Evolutionary conservation across 2,329 filamentous ascomycete species (phyloP), one percentile per base, ranked within the genome.

Genomic region (Fonsecaea monophora): DNA sequence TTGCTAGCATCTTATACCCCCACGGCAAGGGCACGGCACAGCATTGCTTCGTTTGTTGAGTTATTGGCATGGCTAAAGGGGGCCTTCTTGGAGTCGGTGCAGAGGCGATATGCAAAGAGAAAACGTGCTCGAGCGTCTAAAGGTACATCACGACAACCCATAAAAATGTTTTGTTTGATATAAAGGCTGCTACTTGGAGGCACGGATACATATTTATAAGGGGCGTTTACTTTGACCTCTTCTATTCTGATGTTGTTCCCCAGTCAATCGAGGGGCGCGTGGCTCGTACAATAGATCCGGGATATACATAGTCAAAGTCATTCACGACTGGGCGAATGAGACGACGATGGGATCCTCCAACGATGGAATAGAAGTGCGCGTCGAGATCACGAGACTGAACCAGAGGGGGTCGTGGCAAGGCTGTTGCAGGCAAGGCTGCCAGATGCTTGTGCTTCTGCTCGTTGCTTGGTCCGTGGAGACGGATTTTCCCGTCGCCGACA

Each of bases 1-100:
- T 67, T 67, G 62, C 60, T 68, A 69, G 60, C 56, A 69, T 62
- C 59, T 64, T 65, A 67, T 67, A 67, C 61, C 67, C 67, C 61
- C 15, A 18, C 15, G 57, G 67, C 64, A 62, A 25, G 25, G 25
- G 25, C 25, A 25, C 30, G 58, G 64, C 60, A 55, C 64, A 50
- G 60, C 37, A 42, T 34, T 62, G 60, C 35, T 55, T 61, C 15
- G 34, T 42, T 62, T 48, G 25, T 62, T 45, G 50, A 18, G 32
- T 37, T n/a, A 18, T 13, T 53, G 59, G 38, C 4, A 37, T 53
- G 45, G 21, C 3, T 15, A 61, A 21, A 50, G 45, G 8, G 18
- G 1, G 45, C 7, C 45, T 25, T 50, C 10, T 50, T 25, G 45
- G n/a, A 12, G 18, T 50, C 8, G 12, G 42, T 45, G 40, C 40